Base-by-base conservation (phyloP, 225 moss, liverwort and hornwort genomes). In the Pleurozium schreberi region DNA sequence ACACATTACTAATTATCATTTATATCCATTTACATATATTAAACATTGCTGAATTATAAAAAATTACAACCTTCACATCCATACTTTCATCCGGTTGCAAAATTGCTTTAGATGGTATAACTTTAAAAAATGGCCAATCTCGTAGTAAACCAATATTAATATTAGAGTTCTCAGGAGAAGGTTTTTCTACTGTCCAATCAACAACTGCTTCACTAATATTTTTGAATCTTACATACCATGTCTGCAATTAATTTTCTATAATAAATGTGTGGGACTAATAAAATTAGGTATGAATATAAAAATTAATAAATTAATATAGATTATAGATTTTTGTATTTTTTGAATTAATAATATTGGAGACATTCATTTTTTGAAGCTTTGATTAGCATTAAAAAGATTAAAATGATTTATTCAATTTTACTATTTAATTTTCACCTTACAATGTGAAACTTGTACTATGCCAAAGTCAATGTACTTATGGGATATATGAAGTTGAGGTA, bases 401-500 rank as follows among this genome's bases (percentile, higher is more conserved):
- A 45, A 10, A 73, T 58, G 10, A 53, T 14, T 36, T 40, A 5
- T 25, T 60, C 7, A 19, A 33, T 12, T 55, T 50, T 17, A 15
- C 8, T 21, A 7, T 22, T 63, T 4, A 7, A 33, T 38, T 61
- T 55, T 86, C 75, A 98, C 98, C 97, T 97, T 98, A 89, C 97
- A 98, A 42, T 25, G 81, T 38, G 96, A 97, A 45, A 97, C 97
- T 93, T 93, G 94, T 26, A 96, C 88, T 20, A 60, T 81, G 63
- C 91, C 96, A 90, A 97, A 98, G 84, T 98, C 98, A 43, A 96
- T 92, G 71, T 90, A 92, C 55, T 93, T 70, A 11, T 94, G 92
- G 16, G 98, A 97, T 87, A 97, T 86, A 80, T 95, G 93, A 91
- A 98, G 96, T 75, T 90, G 88, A 19, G 97, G 96, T 87, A 92